Conservation (phyloP, 2,329 filamentous ascomycete species). For the Fusarium denticulatum region DNA sequence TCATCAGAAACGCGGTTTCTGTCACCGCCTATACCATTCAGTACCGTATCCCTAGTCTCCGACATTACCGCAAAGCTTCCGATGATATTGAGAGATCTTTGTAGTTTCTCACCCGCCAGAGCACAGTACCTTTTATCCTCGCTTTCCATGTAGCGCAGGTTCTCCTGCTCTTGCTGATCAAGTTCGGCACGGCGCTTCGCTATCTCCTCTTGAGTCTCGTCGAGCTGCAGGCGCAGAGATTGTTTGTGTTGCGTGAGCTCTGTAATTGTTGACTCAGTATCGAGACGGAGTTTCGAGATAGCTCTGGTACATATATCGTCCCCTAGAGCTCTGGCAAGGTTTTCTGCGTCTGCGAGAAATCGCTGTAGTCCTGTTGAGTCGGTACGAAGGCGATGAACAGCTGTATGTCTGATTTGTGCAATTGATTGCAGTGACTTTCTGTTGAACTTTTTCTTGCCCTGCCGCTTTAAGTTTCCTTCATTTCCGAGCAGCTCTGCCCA, state of each 20-base stretch:
- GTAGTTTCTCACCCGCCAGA: no score
- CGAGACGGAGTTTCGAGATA: background rate
- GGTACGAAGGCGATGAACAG: rapidly evolving
- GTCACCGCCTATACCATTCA: no score
- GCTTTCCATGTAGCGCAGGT: rapidly evolving
- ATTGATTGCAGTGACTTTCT: rapidly evolving
- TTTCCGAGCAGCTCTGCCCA: rapidly evolving
- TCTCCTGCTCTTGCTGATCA: background rate
- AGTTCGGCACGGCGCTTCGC: background rate
- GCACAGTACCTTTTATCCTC: background rate
- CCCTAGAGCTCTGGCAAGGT: background rate
- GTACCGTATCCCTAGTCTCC: no score
- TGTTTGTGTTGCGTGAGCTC: background rate
- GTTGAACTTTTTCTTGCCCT: rapidly evolving
- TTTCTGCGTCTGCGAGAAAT: background rate
- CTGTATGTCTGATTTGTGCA: background rate
- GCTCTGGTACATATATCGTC: rapidly evolving
- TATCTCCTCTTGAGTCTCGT: background rate
- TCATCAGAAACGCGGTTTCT: background rate
- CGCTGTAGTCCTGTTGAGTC: rapidly evolving
- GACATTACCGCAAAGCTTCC: rapidly evolving
- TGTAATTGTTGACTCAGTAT: rapidly evolving
- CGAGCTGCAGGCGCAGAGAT: rapidly evolving
- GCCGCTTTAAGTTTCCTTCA: rapidly evolving
- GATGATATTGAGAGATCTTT: no score